Evolutionary conservation across 1,284 basidiomycete genomes (phyloP), one percentile per base, ranked within the genome.

Genomic region (Mycena sp.): DNA sequence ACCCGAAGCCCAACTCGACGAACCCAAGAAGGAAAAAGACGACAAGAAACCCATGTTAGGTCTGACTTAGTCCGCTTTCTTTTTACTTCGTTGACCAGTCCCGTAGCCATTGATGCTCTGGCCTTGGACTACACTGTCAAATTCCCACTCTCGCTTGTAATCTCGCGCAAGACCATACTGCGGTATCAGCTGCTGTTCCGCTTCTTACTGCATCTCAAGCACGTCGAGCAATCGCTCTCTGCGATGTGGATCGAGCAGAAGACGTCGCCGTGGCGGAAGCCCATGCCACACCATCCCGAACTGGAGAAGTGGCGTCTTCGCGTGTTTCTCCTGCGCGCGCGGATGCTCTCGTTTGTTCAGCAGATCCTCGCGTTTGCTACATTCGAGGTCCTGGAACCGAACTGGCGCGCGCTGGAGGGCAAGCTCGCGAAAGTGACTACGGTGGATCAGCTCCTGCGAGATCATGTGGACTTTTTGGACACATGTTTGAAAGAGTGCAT

Each of bases 401-500:
- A 96, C 73, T 97, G 95, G 95, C 83, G 90, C 28, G 83, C 82
- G 51, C 78, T 98, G 58, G 94, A 96, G 77, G 83, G 79, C 25
- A 94, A 94, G 76, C 76, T 98, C 58, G 84, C 86, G 41, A 92
- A 90, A 68, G 94, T 96, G n/a, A 88, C 87, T 63, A 98, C 95
- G 4, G 96, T 98, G 48, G 96, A 98, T 77, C 93, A 96, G 74
- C 83, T 98, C 21, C 74, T 98, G 74, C 83, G 89, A 59, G 95
- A 96, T 74, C 96, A 98, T 78, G 91, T 96, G 45, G 95, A 97
- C 77, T 98, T 98, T 73, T 80, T 98, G 76, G 95, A 98, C 80
- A 96, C 95, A 1, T 98, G 96, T 76, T 78, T 97, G 74, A 97
- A 97, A 77, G 95, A 96, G 81, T 96, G 95, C 74, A 96, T 96